Evolutionary conservation across 1,284 basidiomycete species (phyloP).

Genomic region (Cryptococcus sp.): DNA sequence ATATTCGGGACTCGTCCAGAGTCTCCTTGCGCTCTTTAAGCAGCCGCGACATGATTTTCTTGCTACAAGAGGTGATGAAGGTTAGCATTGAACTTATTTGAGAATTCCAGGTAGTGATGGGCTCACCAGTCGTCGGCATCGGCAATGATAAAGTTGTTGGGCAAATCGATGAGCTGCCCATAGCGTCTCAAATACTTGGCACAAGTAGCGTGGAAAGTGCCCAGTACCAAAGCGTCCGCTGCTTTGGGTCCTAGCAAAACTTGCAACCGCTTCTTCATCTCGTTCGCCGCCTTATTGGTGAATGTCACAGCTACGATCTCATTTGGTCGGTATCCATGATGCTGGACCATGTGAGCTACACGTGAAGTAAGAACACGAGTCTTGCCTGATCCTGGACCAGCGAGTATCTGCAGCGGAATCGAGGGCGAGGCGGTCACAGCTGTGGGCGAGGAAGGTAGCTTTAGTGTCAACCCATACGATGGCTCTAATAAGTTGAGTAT

Average conservation of each 20-base stretch:
- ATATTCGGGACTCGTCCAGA: constrained; percentile 58
- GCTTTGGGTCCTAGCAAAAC: constrained; percentile 68
- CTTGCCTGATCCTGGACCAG: constrained; percentile 78
- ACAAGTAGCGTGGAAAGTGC: constrained; percentile 83
- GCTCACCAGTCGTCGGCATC: constrained; percentile 78
- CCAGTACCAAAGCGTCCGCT: constrained; percentile 65
- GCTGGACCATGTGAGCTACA: constrained; percentile 71
- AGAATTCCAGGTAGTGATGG: not conserved
- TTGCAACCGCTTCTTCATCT: constrained; percentile 75
- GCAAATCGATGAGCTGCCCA: constrained; percentile 63
- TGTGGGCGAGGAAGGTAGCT: constrained; percentile 34
- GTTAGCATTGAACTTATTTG: not conserved
- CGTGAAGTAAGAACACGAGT: constrained; percentile 72
- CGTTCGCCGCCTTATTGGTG: constrained; percentile 86
- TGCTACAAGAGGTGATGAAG: constrained; percentile 54
- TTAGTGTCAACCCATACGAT: too few species aligned
- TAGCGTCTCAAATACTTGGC: constrained; percentile 69
- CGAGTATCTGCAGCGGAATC: constrained; percentile 74
- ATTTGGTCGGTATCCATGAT: constrained; percentile 61
- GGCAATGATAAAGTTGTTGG: constrained; percentile 77
- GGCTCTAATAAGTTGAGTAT: too few species aligned
- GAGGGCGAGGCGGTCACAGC: constrained; percentile 68
- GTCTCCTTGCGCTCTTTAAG: constrained; percentile 62
- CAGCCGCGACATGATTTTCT: constrained; percentile 68
- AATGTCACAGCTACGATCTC: constrained; percentile 79